Evolutionary conservation across 208 protist genomes (phyloP).

Genomic region (Willaertia magna): DNA sequence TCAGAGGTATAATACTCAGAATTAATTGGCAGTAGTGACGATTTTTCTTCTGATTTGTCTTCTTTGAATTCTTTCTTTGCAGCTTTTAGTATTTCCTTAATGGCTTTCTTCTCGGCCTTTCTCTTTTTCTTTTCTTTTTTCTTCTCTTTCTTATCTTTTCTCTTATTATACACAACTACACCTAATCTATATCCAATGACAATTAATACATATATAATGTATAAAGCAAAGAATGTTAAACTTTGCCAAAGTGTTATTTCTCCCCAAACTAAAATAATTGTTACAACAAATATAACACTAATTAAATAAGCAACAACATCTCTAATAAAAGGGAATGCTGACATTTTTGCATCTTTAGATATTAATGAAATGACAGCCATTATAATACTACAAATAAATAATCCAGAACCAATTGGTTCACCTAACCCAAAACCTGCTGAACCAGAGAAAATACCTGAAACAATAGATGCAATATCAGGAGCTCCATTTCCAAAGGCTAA

Average conservation of each 20-base stretch:
- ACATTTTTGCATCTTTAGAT: neutral
- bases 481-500: neutral
- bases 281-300: neutral
- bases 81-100: too few relatives aligned
- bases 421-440: neutral
- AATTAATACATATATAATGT: neutral
- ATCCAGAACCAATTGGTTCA: neutral
- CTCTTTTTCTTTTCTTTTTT: neutral
- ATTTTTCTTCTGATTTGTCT: too few relatives aligned
- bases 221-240: neutral
- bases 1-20: too few relatives aligned
- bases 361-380: neutral
- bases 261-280: neutral
- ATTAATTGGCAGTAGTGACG: too few relatives aligned
- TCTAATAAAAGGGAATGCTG: neutral
- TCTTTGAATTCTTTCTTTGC: too few relatives aligned
- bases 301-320: neutral
- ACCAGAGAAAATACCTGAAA: neutral
- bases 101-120: too few relatives aligned
- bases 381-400: neutral
- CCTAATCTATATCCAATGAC: neutral
- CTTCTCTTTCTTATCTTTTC: neutral
- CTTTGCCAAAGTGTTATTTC: neutral
- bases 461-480: neutral
- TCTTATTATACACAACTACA: neutral